Base-by-base conservation (phyloP, 352 stramenopile species). In the Phytophthora syringae region DNA sequence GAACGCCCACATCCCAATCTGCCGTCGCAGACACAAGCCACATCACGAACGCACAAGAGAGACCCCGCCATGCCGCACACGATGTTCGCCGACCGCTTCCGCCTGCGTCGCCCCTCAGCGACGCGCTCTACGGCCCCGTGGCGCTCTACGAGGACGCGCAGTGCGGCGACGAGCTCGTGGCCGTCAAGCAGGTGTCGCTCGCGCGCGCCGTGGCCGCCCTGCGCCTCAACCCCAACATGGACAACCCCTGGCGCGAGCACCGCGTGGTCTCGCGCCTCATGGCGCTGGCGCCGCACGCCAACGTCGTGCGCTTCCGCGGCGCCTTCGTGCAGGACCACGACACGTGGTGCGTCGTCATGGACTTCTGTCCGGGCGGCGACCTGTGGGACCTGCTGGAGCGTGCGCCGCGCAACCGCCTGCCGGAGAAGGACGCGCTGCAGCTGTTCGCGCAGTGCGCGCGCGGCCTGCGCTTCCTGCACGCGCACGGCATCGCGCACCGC, bases 321-420 rank as follows among this genome's bases (percentile, higher is more conserved):
- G 60, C 80, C 24, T 90, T 88, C 52, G 21, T 84, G 25, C 66
- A 84, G n/a, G 61, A 20, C 10, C 48, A 76, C 18, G 60, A 67
- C 34, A 67, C 59, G 30, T 85, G 79, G 79, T 79, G 64, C 50
- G 55, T 90, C 12, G 75, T 86, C 30, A 86, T 86, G 67, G 82
- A 87, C 11, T 77, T 75, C 37, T 88, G 80, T 53, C 52, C 53
- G 0, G 78, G 70, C 37, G 82, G 79, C 11, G 82, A 91, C 49
- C 52, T 89, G 22, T 72, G 81, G 49, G 32, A 56, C 1, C n/a
- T 51, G 18, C 45, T 90, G 20, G 62, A 86, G 30, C 18, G n/a
- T 4, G 10, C 47, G 6, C 64, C 64, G 1, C 49, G 64, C 16
- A 59, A 69, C 16, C 69, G 72, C 0, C 51, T 84, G 22, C 27